These are phyloP conservation scores for Sonneratia alba DNA, from an alignment of 345 rosid genomes.

Conservation along the genomic window DNA sequence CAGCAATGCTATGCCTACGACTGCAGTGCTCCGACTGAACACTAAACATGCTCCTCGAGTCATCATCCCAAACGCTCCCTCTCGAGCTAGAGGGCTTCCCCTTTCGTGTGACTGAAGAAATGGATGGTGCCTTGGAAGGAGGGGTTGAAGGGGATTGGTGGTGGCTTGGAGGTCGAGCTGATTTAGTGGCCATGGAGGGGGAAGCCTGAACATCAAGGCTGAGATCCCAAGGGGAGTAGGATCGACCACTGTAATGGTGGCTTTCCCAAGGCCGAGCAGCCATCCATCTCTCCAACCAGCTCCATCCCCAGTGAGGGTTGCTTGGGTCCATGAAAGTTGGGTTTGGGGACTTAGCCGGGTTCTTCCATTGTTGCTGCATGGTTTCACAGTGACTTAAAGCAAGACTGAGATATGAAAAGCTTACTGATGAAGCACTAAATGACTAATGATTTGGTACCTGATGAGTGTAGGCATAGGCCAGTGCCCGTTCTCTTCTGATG, in stretches of 20 bases:
- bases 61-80: slow-evolving; percentile 50
- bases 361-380: slow-evolving; percentile 52
- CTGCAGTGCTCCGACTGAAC: slow-evolving; percentile 38
- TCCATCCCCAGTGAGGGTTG: slow-evolving; percentile 95
- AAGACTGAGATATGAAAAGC: neutral
- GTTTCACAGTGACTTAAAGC: neutral
- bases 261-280: slow-evolving; percentile 73
- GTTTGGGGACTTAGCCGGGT: slow-evolving; percentile 28
- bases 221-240: slow-evolving; percentile 9
- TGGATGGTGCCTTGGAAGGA: slow-evolving; percentile 18
- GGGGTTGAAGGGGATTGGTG: slow-evolving; percentile 46
- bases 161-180: slow-evolving; percentile 29
- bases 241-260: slow-evolving; percentile 31
- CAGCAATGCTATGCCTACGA: slow-evolving; percentile 67
- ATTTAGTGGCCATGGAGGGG: slow-evolving; percentile 23
- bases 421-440: neutral
- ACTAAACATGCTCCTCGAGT: slow-evolving; percentile 51
- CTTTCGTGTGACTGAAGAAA: slow-evolving; percentile 27
- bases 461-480: slow-evolving; percentile 78
- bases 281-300: slow-evolving; percentile 97
- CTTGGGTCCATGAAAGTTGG: slow-evolving; percentile 59
- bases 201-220: too few relatives aligned
- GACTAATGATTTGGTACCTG: slow-evolving; percentile 42
- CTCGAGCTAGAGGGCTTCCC: slow-evolving; percentile 35
- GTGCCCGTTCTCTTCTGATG: slow-evolving; percentile 77